A percentile compares a stretch with the other conserved stretches of the same genome.
These are phyloP conservation scores for Leccinum subgranulosum DNA, from an alignment of 768 basidiomycete genomes.

Conservation along the genomic window DNA sequence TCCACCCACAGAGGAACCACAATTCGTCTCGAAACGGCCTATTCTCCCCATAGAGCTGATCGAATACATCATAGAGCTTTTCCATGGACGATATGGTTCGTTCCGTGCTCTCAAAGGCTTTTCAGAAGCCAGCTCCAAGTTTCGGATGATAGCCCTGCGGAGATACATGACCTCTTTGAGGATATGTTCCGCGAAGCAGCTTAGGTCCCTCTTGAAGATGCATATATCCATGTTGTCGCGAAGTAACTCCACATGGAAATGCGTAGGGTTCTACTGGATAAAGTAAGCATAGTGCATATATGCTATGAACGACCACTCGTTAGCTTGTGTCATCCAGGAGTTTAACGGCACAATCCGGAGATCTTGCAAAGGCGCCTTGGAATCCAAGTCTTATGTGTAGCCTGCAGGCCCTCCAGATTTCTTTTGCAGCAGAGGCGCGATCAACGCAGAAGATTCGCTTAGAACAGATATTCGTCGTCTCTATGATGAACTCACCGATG, in stretches of 20 bases:
- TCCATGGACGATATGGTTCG: conserved; percentile 14
- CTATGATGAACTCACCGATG: conserved; percentile 27
- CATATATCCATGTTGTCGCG: conserved; percentile 31
- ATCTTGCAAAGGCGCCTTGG: conserved; percentile 25
- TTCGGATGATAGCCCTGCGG: conserved; percentile 44
- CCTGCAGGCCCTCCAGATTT: conserved; percentile 40
- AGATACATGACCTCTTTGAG: conserved; percentile 26
- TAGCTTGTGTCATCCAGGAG: conserved; percentile 13
- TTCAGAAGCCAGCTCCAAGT: conserved; percentile 38
- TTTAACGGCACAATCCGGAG: conserved; percentile 15
- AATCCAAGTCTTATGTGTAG: conserved; percentile 29
- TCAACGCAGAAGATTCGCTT: conserved; percentile 42
- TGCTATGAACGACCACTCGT: background rate
- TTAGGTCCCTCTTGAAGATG: conserved; percentile 29
- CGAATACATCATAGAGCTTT: conserved; percentile 29
- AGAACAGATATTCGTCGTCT: conserved; percentile 31
- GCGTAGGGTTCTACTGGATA: conserved; percentile 42
- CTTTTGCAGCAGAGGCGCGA: conserved; percentile 42
- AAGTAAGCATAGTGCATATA: conserved; percentile 38
- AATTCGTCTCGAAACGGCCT: conserved; percentile 1
- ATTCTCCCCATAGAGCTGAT: conserved; percentile 32
- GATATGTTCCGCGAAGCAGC: conserved; percentile 19
- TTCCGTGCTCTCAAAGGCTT: conserved; percentile 39
- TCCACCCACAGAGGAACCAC: conserved; percentile 11
- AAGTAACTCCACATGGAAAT: conserved; percentile 9